A percentile compares a stretch with the other conserved stretches of the same genome.
These are phyloP conservation scores for Tricholoma bakamatsutake DNA, from an alignment of 768 basidiomycete genomes.

Conservation along the genomic window DNA sequence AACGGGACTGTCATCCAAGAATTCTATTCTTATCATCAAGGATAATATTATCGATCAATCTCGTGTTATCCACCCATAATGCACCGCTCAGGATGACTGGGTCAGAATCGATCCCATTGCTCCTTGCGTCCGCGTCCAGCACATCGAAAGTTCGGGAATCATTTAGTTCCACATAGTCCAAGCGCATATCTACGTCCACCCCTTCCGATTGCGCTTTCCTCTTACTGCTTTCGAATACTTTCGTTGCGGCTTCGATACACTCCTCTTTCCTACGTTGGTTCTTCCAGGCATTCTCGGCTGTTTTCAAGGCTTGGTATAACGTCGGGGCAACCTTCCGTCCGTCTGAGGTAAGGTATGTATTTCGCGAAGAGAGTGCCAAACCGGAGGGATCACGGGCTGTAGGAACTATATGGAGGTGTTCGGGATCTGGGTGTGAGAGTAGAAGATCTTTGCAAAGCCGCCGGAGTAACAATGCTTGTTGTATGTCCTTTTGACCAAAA, in stretches of 20 bases:
- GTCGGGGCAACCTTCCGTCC: slow-evolving; percentile 66
- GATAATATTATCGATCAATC: slow-evolving; percentile 91
- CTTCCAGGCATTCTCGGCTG: slow-evolving; percentile 52
- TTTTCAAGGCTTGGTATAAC: slow-evolving; percentile 63
- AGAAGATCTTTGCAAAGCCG: slow-evolving; percentile 76
- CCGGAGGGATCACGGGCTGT: slow-evolving; percentile 69
- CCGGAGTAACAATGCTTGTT: slow-evolving; percentile 85
- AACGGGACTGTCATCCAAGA: slow-evolving; percentile 19
- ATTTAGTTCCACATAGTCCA: slow-evolving; percentile 91
- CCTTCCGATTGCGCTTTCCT: slow-evolving; percentile 25
- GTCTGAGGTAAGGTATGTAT: slow-evolving; percentile 64
- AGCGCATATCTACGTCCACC: slow-evolving; percentile 44
- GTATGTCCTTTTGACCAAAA: slow-evolving; percentile 98
- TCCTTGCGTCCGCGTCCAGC: slow-evolving; percentile 30
- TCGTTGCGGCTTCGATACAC: slow-evolving; percentile 39
- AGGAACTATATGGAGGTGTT: slow-evolving; percentile 80
- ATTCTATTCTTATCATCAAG: slow-evolving; percentile 46
- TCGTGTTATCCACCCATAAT: slow-evolving; percentile 77
- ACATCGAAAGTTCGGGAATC: slow-evolving; percentile 70
- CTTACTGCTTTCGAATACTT: slow-evolving; percentile 30
- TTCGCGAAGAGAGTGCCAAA: slow-evolving; percentile 88
- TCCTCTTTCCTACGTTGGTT: slow-evolving; percentile 42
- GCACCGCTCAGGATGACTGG: slow-evolving; percentile 79
- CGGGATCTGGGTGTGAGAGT: slow-evolving; percentile 65
- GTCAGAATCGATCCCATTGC: slow-evolving; percentile 22